phyloP scores from a whole-genome alignment of 2,329 filamentous ascomycete genomes.

The Mariannaea elegans region DNA sequence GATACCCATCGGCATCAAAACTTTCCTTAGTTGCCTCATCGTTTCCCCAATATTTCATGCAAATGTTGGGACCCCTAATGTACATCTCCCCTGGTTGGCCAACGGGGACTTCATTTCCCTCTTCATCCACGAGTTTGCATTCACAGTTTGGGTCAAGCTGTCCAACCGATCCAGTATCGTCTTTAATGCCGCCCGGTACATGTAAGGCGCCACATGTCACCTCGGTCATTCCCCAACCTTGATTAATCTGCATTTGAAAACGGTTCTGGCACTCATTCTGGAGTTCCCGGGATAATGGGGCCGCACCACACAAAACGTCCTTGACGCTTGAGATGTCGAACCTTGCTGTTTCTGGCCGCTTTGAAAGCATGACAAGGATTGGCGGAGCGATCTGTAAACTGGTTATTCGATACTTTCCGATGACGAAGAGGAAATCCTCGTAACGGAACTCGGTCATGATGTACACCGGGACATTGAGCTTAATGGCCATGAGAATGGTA shows the following conservation, averaged over 20 bases:
- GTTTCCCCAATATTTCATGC: slow-evolving; percentile 68
- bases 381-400: slow-evolving; percentile 65
- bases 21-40: slow-evolving; percentile 62
- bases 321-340: slow-evolving; percentile 63
- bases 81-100: slow-evolving; percentile 63
- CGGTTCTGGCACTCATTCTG: slow-evolving; percentile 56
- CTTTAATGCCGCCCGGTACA: slow-evolving; percentile 49
- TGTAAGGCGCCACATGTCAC: slow-evolving; percentile 53
- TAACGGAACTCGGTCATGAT: slow-evolving; percentile 67
- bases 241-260: slow-evolving; percentile 52
- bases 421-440: slow-evolving; percentile 58
- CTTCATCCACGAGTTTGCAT: slow-evolving; percentile 61
- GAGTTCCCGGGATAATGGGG: slow-evolving; percentile 55
- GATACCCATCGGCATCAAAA: slow-evolving; percentile 61
- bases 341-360: slow-evolving; percentile 59
- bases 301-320: slow-evolving; percentile 60
- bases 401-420: slow-evolving; percentile 63
- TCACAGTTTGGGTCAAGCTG: slow-evolving; percentile 62
- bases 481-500: slow-evolving; percentile 57
- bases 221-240: slow-evolving; percentile 72
- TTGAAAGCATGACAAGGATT: slow-evolving; percentile 66
- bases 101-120: slow-evolving; percentile 57
- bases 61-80: slow-evolving; percentile 64
- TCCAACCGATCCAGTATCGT: slow-evolving; percentile 59
- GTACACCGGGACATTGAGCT: slow-evolving; percentile 58